Percentiles rank a stretch among this genome's conserved stretches.
These are phyloP conservation scores for Saturnispora gosingensis DNA, from an alignment of 805 yeast genomes.

Conservation along the genomic window DNA sequence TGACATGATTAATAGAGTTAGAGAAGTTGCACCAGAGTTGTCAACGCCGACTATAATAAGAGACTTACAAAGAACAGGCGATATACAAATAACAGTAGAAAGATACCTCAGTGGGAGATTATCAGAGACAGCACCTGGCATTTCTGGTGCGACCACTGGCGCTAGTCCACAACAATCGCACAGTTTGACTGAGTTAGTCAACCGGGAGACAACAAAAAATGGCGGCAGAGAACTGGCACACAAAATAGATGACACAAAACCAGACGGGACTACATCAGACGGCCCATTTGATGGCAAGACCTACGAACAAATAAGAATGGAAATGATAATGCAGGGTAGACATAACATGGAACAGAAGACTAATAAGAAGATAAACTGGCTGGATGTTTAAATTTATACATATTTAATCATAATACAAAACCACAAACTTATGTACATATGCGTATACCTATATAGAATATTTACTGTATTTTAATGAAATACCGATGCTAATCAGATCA, in stretches of 20 bases:
- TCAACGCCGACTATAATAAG: constrained; percentile 60
- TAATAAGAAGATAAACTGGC: background rate
- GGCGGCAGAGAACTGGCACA: background rate
- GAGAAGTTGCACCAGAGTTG: constrained; percentile 68
- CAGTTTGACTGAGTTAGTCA: background rate
- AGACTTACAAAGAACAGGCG: constrained; percentile 69
- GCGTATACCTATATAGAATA: background rate
- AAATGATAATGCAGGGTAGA: constrained; percentile 56
- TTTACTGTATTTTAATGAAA: background rate
- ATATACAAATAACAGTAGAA: constrained; percentile 74
- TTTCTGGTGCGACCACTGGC: constrained; percentile 17
- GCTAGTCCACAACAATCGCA: background rate
- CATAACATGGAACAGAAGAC: constrained; percentile 1
- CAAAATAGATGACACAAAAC: background rate
- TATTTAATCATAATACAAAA: background rate
- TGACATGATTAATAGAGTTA: constrained; percentile 80
- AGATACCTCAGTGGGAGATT: constrained; percentile 44
- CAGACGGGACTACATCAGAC: constrained; percentile 4
- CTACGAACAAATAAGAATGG: constrained; percentile 41
- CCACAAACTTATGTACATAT: background rate
- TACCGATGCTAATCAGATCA: background rate
- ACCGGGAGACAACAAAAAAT: background rate
- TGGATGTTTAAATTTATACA: background rate
- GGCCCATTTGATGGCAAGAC: constrained; percentile 33
- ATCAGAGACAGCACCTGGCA: constrained; percentile 42